Conservation (phyloP, 495 filamentous ascomycete genomes). For the Penicillium angulare region DNA sequence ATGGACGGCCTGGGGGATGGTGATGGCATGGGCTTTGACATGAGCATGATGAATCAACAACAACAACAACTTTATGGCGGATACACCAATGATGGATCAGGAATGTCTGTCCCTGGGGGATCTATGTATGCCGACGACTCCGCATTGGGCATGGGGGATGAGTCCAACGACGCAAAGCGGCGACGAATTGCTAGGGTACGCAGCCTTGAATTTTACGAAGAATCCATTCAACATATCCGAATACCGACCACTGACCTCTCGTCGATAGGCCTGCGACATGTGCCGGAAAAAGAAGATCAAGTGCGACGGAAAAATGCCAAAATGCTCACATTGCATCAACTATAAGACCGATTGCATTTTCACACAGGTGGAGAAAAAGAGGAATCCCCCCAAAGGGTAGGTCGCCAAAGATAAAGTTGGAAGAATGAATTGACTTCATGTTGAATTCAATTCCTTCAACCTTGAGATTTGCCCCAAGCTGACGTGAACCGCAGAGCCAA, state of each 20-base stretch:
- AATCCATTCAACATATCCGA: background rate
- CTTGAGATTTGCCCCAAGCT: background rate
- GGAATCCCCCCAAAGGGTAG: constrained; percentile 95
- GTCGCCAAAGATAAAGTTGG: constrained; percentile 12
- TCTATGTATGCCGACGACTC: constrained; percentile 60
- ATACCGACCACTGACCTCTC: background rate
- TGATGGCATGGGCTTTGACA: constrained; percentile 43
- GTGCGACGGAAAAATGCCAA: constrained; percentile 93
- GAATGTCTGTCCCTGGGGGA: constrained; percentile 56
- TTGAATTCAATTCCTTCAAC: background rate
- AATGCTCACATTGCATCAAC: constrained; percentile 94
- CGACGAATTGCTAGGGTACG: constrained; percentile 86
- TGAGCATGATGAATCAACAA: constrained; percentile 58
- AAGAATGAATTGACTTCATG: background rate
- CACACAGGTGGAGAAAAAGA: constrained; percentile 97
- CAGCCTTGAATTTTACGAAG: background rate
- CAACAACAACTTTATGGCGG: constrained; percentile 69
- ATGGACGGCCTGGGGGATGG: constrained; percentile 46
- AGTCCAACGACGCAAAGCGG: constrained; percentile 80
- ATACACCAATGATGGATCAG: constrained; percentile 59
- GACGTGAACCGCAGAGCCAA: constrained; percentile 64
- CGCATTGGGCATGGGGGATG: constrained; percentile 54
- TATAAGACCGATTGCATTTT: constrained; percentile 99
- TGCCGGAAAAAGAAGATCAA: constrained; percentile 99
- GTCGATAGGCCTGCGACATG: constrained; percentile 88